phyloP scores from a whole-genome alignment of 2,329 filamentous ascomycete genomes.

The Phaeophleospora eucalypticola region DNA sequence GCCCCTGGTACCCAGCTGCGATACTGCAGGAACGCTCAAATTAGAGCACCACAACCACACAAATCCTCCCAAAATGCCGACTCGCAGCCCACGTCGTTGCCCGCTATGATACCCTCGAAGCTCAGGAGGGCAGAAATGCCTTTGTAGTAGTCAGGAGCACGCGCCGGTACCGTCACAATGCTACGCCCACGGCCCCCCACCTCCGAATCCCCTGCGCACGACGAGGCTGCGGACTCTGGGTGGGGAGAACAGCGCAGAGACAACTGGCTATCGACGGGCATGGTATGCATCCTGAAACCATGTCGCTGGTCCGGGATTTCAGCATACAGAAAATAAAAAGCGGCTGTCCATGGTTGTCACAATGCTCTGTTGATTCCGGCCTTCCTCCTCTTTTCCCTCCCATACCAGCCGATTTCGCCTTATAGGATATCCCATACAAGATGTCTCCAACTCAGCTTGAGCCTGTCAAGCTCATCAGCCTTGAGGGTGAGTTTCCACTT shows the following conservation, averaged over 20 bases:
- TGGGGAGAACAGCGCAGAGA: conserved; percentile 7
- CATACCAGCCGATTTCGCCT: not conserved
- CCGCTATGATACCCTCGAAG: not conserved
- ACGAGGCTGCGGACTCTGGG: conserved; percentile 4
- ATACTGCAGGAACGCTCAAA: too few relatives aligned
- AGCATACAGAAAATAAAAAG: not conserved
- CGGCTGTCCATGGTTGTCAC: not conserved
- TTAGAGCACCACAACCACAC: too few relatives aligned
- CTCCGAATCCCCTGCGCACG: conserved; percentile 4
- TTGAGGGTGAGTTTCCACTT: conserved; percentile 33
- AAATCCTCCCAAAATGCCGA: too few relatives aligned
- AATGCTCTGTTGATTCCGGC: not conserved
- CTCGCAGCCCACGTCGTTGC: too few relatives aligned
- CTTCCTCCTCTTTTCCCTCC: not conserved
- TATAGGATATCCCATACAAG: conserved; percentile 2
- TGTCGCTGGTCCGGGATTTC: not conserved
- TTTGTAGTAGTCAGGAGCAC: not conserved
- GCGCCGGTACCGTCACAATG: not conserved
- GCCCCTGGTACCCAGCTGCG: too few relatives aligned
- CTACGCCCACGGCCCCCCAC: conserved; percentile 6
- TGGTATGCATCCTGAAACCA: conserved; percentile 6
- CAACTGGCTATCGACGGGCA: conserved; percentile 4
- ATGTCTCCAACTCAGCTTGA: conserved; percentile 27
- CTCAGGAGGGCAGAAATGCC: not conserved
- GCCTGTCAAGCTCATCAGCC: conserved; percentile 32